Evolutionary conservation across 2,329 filamentous ascomycete species (phyloP), one percentile per base, ranked within the genome.

Genomic region (Pseudohalonectria lignicola): DNA sequence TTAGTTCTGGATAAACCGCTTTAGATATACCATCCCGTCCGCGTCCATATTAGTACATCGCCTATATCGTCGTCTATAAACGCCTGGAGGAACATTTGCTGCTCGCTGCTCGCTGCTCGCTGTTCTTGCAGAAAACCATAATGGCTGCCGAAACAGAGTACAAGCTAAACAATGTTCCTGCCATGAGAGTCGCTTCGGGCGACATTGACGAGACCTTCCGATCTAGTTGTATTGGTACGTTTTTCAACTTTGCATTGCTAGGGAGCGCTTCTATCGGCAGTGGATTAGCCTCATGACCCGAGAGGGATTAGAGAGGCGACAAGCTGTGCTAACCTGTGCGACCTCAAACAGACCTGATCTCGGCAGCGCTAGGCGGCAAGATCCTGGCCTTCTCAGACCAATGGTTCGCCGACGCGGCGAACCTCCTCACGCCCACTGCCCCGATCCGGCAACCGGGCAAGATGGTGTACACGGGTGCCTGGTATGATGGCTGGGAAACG

Each of bases 401-500:
- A 59, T 82, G 75, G 74, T 82, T 82, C 51, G 78, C 77, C 31
- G 72, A 78, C 47, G 77, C 78, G 17, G 51, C 62, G 41, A 82
- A 82, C 54, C 64, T 82, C 41, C 54, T 82, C 44, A 82, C 70
- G 21, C 74, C 76, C n/a, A 74, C 68, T 18, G 55, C 76, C 21
- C 76, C 78, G 28, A 73, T 82, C 53, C 66, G 69, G 45, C 69
- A 78, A 51, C 69, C 69, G 2, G 77, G 77, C 43, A 79, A 79
- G 58, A 82, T 82, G 70, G 76, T 82, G 41, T 79, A 71, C 50
- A 71, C 76, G 2, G 78, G 78, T 35, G 77, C 78, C 33, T 82
- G 78, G 78, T 82, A 79, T 51, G 78, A 82, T 50, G 78, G 78
- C 37, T 82, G 75, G 76, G 78, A 82, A 58, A 82, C 78, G 11